Conservation (phyloP, 371 early-diverging fungal genomes). For the Rhizopus stolonifer region DNA sequence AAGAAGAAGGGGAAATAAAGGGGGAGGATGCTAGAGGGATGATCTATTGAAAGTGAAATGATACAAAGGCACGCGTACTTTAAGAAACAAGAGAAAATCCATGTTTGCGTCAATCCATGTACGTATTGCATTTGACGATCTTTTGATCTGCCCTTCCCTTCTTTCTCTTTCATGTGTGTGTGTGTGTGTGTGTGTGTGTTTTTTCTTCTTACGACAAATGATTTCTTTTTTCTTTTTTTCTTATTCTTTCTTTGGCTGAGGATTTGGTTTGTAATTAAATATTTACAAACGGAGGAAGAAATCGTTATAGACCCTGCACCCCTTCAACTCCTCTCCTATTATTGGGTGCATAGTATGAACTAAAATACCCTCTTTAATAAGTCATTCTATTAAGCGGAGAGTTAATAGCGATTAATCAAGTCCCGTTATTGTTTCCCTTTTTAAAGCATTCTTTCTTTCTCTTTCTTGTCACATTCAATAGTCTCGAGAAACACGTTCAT, state of each 20-base stretch:
- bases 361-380: neutral
- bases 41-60: neutral
- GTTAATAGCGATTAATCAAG: too few relatives aligned
- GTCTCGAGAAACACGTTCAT: too few relatives aligned
- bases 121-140: constrained; percentile 1
- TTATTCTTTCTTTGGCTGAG: constrained; percentile 1
- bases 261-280: neutral
- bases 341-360: neutral
- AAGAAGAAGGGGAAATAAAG: neutral
- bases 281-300: neutral
- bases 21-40: neutral
- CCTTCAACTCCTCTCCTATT: neutral
- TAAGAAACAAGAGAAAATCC: constrained; percentile 7
- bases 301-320: neutral
- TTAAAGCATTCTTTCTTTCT: too few relatives aligned
- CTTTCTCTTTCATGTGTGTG: too few relatives aligned
- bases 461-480: too few relatives aligned
- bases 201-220: too few relatives aligned
- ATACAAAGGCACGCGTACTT: neutral
- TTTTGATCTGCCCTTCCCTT: neutral
- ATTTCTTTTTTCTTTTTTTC: neutral
- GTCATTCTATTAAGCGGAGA: too few relatives aligned
- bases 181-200: too few relatives aligned
- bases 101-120: constrained; percentile 6
- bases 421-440: too few relatives aligned